Conservation (phyloP, 2,329 filamentous ascomycete species). For the Rhinocladiella similis region DNA sequence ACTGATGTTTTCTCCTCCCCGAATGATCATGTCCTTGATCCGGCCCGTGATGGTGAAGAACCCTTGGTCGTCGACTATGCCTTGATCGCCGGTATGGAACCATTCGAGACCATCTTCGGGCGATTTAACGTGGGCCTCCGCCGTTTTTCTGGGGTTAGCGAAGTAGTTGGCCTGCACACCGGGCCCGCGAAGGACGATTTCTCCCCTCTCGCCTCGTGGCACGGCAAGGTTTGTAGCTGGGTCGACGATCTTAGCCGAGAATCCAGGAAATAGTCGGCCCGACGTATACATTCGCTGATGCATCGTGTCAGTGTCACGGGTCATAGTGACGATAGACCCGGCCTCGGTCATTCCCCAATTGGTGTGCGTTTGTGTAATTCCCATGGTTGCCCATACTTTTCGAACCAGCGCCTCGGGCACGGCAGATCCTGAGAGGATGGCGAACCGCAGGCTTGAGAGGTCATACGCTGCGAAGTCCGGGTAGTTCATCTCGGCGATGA, state of each 20-base stretch:
- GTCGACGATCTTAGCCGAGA: constrained; percentile 73
- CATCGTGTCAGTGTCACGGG: constrained; percentile 69
- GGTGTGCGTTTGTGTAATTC: constrained; percentile 1
- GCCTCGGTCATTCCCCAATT: constrained; percentile 91
- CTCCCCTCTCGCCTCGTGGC: constrained; percentile 58
- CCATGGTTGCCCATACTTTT: background rate
- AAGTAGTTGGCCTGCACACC: constrained; percentile 67
- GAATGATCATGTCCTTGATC: constrained; percentile 85
- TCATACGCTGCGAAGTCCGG: background rate
- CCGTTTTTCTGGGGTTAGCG: background rate
- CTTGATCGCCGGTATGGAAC: constrained; percentile 93
- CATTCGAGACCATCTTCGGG: constrained; percentile 57
- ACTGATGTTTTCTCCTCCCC: constrained; percentile 92
- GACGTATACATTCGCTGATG: constrained; percentile 71
- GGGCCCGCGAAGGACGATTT: constrained; percentile 80
- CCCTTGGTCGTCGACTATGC: constrained; percentile 70
- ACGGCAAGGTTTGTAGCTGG: background rate
- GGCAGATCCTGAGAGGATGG: constrained; percentile 6
- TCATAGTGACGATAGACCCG: constrained; percentile 70
- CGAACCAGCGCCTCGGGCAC: constrained; percentile 4
- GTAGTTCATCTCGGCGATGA: constrained; percentile 3
- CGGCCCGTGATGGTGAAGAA: constrained; percentile 71
- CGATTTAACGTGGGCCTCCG: background rate
- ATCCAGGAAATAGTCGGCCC: constrained; percentile 77
- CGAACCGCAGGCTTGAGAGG: background rate